Evolutionary conservation across 1,284 basidiomycete genomes (phyloP).

Genomic region (Tilletia caries): DNA sequence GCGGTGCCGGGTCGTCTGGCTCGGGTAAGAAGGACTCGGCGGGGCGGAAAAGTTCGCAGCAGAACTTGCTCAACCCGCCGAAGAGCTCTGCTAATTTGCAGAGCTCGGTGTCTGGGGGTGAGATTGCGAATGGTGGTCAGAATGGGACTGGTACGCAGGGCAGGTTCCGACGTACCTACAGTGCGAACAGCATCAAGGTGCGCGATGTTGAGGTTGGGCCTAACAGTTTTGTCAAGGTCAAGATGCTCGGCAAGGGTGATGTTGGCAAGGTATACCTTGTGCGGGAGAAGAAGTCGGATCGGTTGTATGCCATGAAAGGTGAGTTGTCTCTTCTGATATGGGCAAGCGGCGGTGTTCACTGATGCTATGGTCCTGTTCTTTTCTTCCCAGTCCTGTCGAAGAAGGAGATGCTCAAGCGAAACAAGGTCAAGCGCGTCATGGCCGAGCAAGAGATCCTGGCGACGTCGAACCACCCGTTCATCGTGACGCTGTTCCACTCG

Average conservation of each 20-base stretch:
- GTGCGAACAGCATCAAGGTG: constrained; percentile 95
- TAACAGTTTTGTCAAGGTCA: constrained; percentile 49
- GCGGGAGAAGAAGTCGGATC: constrained; percentile 43
- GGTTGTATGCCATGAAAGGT: constrained; percentile 51
- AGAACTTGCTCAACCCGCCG: constrained; percentile 16
- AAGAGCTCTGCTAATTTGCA: constrained; percentile 23
- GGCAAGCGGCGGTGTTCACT: too few relatives aligned
- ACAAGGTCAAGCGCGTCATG: constrained; percentile 53
- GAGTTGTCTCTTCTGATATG: constrained; percentile 5
- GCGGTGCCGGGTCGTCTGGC: constrained; percentile 17
- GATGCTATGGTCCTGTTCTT: background rate
- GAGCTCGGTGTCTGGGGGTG: background rate
- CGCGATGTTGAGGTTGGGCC: constrained; percentile 56
- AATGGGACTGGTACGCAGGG: constrained; percentile 57
- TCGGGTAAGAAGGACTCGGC: constrained; percentile 13
- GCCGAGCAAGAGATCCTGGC: constrained; percentile 51
- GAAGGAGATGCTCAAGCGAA: constrained; percentile 53
- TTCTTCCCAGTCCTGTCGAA: constrained; percentile 49
- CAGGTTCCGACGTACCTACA: constrained; percentile 86
- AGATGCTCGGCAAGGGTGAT: constrained; percentile 53
- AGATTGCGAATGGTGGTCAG: constrained; percentile 33
- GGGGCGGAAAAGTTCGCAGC: constrained; percentile 8
- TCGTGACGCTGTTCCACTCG: constrained; percentile 52
- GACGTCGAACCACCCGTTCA: constrained; percentile 51
- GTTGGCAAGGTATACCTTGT: constrained; percentile 53